phyloP scores from a whole-genome alignment of 176 grass and related monocot species.

The Oryza brachyantha region DNA sequence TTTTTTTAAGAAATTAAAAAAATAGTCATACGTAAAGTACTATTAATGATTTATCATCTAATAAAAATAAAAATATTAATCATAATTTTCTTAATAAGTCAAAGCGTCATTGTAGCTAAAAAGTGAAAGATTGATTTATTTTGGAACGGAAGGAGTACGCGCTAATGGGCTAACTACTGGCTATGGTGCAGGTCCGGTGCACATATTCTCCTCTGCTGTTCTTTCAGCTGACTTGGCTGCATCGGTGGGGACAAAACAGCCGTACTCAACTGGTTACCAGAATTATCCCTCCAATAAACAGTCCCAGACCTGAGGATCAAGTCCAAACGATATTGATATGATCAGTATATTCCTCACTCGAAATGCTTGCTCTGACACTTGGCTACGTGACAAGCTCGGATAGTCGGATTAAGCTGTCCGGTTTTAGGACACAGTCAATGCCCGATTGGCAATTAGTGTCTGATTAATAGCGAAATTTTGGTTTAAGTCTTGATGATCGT shows the following conservation, averaged over 20 bases:
- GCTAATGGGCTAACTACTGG: too few species aligned
- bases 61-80: too few species aligned
- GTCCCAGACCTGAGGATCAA: neutral
- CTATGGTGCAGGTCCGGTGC: neutral
- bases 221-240: neutral
- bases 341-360: slow-evolving; percentile 22
- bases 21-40: too few species aligned
- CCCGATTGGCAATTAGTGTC: neutral
- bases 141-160: too few species aligned
- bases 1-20: too few species aligned
- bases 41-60: too few species aligned
- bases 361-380: neutral
- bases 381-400: slow-evolving; percentile 25
- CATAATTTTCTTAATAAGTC: too few species aligned
- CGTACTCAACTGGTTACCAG: too few species aligned
- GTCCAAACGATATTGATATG: neutral
- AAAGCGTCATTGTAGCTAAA: too few species aligned
- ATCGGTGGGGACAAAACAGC: neutral
- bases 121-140: too few species aligned
- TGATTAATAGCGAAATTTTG: neutral
- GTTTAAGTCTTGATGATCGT: neutral
- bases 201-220: neutral
- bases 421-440: neutral
- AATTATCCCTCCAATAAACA: neutral
- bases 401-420: neutral